phyloP scores from a whole-genome alignment of 2,329 filamentous ascomycete genomes.

The Ceratocystis smalleyi region DNA sequence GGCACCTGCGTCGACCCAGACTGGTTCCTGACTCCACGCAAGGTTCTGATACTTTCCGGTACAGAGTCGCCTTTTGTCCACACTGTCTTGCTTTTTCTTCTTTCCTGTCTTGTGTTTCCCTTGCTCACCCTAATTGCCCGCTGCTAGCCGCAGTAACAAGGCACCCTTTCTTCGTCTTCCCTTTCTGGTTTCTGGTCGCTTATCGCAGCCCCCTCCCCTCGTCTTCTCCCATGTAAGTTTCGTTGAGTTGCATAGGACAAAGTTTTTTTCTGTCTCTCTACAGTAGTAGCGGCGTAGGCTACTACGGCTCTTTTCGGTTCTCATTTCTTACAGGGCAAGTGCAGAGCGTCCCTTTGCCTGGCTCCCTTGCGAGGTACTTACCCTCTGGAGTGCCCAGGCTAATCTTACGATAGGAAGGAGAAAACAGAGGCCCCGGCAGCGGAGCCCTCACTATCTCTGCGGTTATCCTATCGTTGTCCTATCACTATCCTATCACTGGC shows the following conservation, averaged over 20 bases:
- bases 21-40: background rate
- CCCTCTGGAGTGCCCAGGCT: background rate
- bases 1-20: background rate
- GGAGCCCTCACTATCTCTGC: slow-evolving; percentile 4
- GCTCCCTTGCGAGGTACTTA: too few species aligned
- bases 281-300: too few species aligned
- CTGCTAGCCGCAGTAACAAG: slow-evolving; percentile 4
- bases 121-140: background rate
- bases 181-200: background rate
- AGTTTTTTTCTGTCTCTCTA: background rate
- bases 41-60: background rate
- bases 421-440: slow-evolving; percentile 3
- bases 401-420: background rate
- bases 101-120: background rate
- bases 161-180: background rate
- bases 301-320: background rate
- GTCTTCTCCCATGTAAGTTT: background rate
- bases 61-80: background rate
- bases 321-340: background rate
- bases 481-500: background rate
- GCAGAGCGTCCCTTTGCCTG: too few species aligned
- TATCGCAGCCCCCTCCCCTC: slow-evolving; percentile 5
- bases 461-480: background rate
- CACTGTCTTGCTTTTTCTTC: background rate
- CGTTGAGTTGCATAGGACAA: background rate